Evolutionary conservation across 2,329 filamentous ascomycete species (phyloP).

Genomic region (Colletotrichum godetiae): DNA sequence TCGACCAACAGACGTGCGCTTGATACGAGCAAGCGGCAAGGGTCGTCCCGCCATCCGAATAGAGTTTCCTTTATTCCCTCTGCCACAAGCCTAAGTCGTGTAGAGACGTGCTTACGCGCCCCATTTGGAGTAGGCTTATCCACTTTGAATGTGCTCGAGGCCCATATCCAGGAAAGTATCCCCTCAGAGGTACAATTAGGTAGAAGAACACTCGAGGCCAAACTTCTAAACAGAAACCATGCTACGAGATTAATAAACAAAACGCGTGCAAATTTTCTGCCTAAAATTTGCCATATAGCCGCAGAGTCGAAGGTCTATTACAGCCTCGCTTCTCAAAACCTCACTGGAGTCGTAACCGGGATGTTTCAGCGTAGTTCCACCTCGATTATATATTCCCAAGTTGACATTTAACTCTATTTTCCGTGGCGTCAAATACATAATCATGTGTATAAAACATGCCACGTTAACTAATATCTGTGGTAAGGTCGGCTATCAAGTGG

Average conservation of each 20-base stretch:
- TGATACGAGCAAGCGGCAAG: not conserved
- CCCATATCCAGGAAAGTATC: not conserved
- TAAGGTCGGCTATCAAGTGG: not conserved
- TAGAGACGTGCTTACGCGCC: not conserved
- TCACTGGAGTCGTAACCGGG: not conserved
- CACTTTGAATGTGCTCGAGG: not conserved
- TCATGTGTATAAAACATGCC: not conserved
- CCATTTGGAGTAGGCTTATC: not conserved
- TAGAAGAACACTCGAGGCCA: not conserved
- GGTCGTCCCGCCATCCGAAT: not conserved
- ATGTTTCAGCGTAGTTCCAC: not conserved
- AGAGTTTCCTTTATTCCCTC: not conserved
- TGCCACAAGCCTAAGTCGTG: not conserved
- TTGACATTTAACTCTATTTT: not conserved
- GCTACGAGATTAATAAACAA: not conserved
- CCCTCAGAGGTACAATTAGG: not conserved
- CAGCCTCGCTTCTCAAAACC: not conserved
- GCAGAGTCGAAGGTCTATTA: not conserved
- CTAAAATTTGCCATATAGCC: not conserved
- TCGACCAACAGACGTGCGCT: not conserved
- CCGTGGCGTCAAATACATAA: not conserved
- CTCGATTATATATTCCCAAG: not conserved
- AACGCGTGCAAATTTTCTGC: not conserved
- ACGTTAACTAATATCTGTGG: too few relatives aligned
- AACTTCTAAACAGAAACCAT: not conserved